phyloP scores from a whole-genome alignment of 1,284 basidiomycete species.

The Apiotrichum domesticum region DNA sequence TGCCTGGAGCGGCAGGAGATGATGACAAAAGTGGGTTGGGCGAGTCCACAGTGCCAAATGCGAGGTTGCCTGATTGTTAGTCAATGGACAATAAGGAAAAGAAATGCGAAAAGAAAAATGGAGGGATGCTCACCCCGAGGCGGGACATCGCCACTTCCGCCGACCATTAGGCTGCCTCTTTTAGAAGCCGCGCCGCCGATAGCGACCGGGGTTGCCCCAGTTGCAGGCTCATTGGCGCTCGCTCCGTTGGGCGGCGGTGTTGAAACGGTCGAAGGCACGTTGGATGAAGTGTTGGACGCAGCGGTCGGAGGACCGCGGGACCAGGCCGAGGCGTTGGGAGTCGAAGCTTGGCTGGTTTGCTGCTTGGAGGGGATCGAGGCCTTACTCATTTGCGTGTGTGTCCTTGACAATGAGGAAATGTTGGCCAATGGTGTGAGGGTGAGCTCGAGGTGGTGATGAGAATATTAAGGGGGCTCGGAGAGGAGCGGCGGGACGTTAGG shows the following conservation, averaged over 20 bases:
- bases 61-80: slow-evolving; percentile 45
- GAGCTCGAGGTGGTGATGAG: not conserved
- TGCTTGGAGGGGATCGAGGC: slow-evolving; percentile 21
- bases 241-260: slow-evolving; percentile 28
- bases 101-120: not conserved
- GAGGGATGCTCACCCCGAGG: slow-evolving; percentile 24
- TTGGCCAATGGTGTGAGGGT: slow-evolving; percentile 1
- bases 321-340: slow-evolving; percentile 32
- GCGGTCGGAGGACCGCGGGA: slow-evolving; percentile 37
- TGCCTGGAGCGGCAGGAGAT: slow-evolving; percentile 47
- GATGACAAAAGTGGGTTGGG: slow-evolving; percentile 45
- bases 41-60: slow-evolving; percentile 74
- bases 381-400: slow-evolving; percentile 34
- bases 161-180: slow-evolving; percentile 42
- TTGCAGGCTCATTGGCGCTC: slow-evolving; percentile 20
- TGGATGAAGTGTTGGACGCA: slow-evolving; percentile 25
- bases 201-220: slow-evolving; percentile 24
- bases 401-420: slow-evolving; percentile 6
- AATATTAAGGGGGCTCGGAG: not conserved
- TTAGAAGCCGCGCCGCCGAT: slow-evolving; percentile 30
- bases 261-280: slow-evolving; percentile 23
- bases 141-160: slow-evolving; percentile 35
- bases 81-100: not conserved
- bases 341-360: slow-evolving; percentile 19
- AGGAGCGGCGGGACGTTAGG: no score